Evolutionary conservation across 495 filamentous ascomycete genomes (phyloP).

Genomic region (Lasiosphaeriaceae sp.): DNA sequence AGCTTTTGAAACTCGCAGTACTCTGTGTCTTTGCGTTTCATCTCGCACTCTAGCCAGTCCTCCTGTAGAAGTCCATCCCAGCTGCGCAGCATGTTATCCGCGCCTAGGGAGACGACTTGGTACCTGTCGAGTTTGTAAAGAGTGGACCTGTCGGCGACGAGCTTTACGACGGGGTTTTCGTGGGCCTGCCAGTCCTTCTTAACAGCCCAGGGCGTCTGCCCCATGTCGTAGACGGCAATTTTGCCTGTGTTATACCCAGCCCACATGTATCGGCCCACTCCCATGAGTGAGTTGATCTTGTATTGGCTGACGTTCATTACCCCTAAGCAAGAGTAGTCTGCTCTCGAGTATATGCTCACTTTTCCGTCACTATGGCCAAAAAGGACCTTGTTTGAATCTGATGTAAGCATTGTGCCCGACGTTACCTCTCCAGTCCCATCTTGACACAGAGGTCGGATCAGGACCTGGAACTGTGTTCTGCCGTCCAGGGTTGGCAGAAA

Average conservation of each 20-base stretch:
- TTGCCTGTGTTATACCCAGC: slow-evolving; percentile 94
- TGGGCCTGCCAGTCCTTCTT: slow-evolving; percentile 95
- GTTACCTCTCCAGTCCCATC: slow-evolving; percentile 79
- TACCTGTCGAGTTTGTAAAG: slow-evolving; percentile 81
- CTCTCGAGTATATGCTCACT: slow-evolving; percentile 80
- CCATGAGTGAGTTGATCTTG: slow-evolving; percentile 86
- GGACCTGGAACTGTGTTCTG: slow-evolving; percentile 61
- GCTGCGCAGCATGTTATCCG: slow-evolving; percentile 75
- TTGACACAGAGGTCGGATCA: slow-evolving; percentile 62
- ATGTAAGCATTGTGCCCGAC: slow-evolving; percentile 69
- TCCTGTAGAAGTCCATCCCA: slow-evolving; percentile 95
- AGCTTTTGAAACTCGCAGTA: slow-evolving; percentile 84
- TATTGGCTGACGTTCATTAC: slow-evolving; percentile 85
- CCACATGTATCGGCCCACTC: slow-evolving; percentile 85
- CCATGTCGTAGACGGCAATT: slow-evolving; percentile 88
- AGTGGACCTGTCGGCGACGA: slow-evolving; percentile 75
- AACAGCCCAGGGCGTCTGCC: slow-evolving; percentile 75
- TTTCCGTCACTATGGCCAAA: slow-evolving; percentile 94
- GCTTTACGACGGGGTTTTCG: slow-evolving; percentile 69
- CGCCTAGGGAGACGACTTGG: slow-evolving; percentile 85
- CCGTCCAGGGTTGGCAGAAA: slow-evolving; percentile 72
- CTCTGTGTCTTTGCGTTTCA: slow-evolving; percentile 75
- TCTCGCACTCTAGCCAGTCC: slow-evolving; percentile 86
- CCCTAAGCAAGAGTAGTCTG: slow-evolving; percentile 67
- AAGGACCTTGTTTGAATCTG: slow-evolving; percentile 76